phyloP scores from a whole-genome alignment of 1,139 yeast genomes.

The Taiozyma sp. region DNA sequence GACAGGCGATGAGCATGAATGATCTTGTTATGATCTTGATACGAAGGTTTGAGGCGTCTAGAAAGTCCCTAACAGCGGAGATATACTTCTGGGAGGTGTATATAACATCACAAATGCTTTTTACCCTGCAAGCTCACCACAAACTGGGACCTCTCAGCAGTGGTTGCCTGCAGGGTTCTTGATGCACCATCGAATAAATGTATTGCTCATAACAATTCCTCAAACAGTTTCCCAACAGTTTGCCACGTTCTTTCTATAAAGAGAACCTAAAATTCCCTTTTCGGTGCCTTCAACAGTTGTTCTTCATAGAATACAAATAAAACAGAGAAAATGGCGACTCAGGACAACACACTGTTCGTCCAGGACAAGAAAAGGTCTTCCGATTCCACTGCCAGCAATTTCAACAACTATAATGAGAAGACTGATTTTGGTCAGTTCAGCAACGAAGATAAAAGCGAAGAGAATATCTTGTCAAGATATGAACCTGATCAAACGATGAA shows the following conservation, averaged over 20 bases:
- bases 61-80: too few species aligned
- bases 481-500: slow-evolving; percentile 55
- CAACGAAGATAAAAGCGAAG: not conserved
- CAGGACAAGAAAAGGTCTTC: not conserved
- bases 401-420: not conserved
- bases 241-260: not conserved
- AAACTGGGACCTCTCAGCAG: too few species aligned
- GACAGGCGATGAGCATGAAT: too few species aligned
- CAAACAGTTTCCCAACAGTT: not conserved
- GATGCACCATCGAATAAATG: not conserved
- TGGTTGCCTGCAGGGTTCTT: not conserved
- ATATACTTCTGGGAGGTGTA: too few species aligned
- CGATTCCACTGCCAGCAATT: not conserved
- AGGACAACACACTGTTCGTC: not conserved
- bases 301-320: too few species aligned
- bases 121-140: too few species aligned
- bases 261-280: not conserved
- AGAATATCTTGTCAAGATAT: slow-evolving; percentile 53
- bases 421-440: not conserved
- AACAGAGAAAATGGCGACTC: not conserved
- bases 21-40: too few species aligned
- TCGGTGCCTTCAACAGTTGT: too few species aligned
- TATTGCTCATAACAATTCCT: not conserved
- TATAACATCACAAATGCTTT: too few species aligned
- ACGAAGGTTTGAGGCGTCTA: too few species aligned